These are phyloP conservation scores for Rhodotorula sp. DNA, from an alignment of 1,284 basidiomycete species.

Conservation along the genomic window DNA sequence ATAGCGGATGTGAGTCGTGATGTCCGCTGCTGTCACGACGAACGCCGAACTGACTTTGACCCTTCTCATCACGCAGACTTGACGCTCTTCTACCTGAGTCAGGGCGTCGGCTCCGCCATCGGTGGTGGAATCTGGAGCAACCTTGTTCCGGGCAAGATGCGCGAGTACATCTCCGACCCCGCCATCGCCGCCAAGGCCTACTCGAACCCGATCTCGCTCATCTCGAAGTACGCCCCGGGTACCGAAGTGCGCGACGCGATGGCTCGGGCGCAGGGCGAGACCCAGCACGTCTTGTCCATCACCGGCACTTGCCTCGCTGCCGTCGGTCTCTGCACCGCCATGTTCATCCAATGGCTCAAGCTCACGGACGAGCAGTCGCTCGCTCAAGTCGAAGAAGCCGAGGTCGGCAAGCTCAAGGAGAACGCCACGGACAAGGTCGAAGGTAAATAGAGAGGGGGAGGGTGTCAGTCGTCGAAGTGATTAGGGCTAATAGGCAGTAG, in stretches of 20 bases:
- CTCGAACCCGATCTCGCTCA: slow-evolving; percentile 46
- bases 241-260: slow-evolving; percentile 45
- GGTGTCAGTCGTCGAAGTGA: no score
- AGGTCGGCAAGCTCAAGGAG: slow-evolving; percentile 13
- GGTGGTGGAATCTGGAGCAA: slow-evolving; percentile 51
- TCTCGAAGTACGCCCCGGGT: slow-evolving; percentile 40
- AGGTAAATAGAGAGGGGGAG: neutral
- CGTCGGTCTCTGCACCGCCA: slow-evolving; percentile 38
- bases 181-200: slow-evolving; percentile 45
- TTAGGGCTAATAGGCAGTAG: no score
- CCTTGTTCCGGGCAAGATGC: slow-evolving; percentile 45
- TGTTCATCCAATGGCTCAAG: slow-evolving; percentile 43
- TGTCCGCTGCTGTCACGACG: neutral
- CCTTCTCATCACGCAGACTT: slow-evolving; percentile 38
- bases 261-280: slow-evolving; percentile 48
- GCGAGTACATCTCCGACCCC: slow-evolving; percentile 43
- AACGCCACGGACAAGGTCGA: neutral
- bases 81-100: slow-evolving; percentile 48
- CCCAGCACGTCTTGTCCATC: slow-evolving; percentile 48
- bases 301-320: slow-evolving; percentile 45
- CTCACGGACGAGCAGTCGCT: slow-evolving; percentile 46
- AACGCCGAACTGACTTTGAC: neutral
- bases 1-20: neutral
- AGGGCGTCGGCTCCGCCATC: slow-evolving; percentile 49
- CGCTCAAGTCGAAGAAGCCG: slow-evolving; percentile 36